Conservation (phyloP, 2,329 filamentous ascomycete genomes). For the Macroventuria anomochaeta region DNA sequence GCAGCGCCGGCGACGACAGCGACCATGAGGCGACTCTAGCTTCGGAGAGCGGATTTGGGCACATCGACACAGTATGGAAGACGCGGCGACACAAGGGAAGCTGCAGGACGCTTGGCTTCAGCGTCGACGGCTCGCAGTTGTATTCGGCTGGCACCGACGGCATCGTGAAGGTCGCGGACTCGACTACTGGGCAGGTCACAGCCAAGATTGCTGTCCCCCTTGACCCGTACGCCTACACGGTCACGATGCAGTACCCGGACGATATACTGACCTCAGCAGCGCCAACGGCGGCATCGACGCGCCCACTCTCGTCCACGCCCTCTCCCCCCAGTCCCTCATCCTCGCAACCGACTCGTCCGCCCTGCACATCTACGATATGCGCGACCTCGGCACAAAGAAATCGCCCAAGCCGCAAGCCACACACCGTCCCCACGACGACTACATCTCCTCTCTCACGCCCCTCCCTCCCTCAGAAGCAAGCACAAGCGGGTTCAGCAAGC, state of each 20-base stretch:
- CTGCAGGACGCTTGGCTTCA: conserved; percentile 82
- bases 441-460: conserved; percentile 85
- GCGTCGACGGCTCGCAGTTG: conserved; percentile 74
- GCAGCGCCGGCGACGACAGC: too few species aligned
- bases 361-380: conserved; percentile 86
- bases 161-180: conserved; percentile 66
- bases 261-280: conserved; percentile 34
- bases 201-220: conserved; percentile 81
- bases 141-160: conserved; percentile 68
- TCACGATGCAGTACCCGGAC: background rate
- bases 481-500: conserved; percentile 88
- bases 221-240: conserved; percentile 41
- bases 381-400: conserved; percentile 58
- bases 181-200: conserved; percentile 69
- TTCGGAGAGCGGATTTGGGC: conserved; percentile 69
- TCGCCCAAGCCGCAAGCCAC: conserved; percentile 72
- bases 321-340: conserved; percentile 87
- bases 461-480: conserved; percentile 80
- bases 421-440: conserved; percentile 88
- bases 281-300: conserved; percentile 64
- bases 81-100: conserved; percentile 93
- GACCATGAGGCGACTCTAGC: conserved; percentile 58
- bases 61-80: conserved; percentile 83
- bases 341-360: conserved; percentile 90
- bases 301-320: conserved; percentile 80